Evolutionary conservation across 108 stramenopile genomes (phyloP).

Genomic region (Skeletonema potamos): DNA sequence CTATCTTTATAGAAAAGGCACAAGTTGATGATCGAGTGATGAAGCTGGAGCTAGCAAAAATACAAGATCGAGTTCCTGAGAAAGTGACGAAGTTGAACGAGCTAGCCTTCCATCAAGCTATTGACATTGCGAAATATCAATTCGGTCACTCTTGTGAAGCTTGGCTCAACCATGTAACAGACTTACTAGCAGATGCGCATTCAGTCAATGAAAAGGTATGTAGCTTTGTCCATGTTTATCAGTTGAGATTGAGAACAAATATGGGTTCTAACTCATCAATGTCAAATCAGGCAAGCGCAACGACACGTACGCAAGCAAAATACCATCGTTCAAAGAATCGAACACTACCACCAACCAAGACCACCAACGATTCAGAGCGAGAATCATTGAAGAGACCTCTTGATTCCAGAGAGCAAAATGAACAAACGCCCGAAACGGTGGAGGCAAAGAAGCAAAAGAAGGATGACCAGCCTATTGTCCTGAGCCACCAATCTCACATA

Average conservation of each 20-base stretch:
- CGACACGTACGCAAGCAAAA: background rate
- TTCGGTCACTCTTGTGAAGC: conserved; percentile 13
- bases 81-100: conserved; percentile 24
- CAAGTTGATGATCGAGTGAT: conserved; percentile 39
- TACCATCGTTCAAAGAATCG: background rate
- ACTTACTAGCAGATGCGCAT: background rate
- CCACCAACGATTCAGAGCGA: background rate
- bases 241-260: background rate
- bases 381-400: background rate
- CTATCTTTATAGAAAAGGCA: conserved; percentile 30
- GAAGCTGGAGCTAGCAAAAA: conserved; percentile 17
- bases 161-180: conserved; percentile 14
- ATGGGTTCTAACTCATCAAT: no score
- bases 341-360: background rate
- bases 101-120: conserved; percentile 26
- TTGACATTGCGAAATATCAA: conserved; percentile 17
- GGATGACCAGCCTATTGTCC: background rate
- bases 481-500: background rate
- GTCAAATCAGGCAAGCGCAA: background rate
- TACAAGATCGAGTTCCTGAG: conserved; percentile 15
- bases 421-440: background rate
- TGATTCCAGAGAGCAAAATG: background rate
- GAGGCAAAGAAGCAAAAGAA: background rate
- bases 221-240: background rate
- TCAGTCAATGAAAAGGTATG: background rate